Evolutionary conservation across 2,329 filamentous ascomycete genomes (phyloP).

Genomic region (Paecilomyces niveus): DNA sequence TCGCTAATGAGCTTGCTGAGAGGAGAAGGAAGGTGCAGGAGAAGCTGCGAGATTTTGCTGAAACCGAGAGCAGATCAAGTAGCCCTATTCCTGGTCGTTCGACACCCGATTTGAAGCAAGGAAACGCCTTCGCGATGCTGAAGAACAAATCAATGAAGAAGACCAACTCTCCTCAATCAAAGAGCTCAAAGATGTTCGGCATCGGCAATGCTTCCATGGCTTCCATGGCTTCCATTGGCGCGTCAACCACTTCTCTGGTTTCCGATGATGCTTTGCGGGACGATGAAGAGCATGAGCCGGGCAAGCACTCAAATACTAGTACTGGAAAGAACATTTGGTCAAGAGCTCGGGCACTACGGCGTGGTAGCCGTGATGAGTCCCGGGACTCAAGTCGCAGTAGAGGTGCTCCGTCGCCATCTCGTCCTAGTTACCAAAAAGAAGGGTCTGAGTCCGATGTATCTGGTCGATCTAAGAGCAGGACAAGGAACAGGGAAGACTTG

Average conservation of each 20-base stretch:
- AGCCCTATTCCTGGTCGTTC: constrained; percentile 34
- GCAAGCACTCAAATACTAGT: constrained; percentile 31
- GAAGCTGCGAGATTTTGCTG: constrained; percentile 37
- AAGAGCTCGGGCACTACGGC: constrained; percentile 17
- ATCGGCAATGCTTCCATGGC: constrained; percentile 19
- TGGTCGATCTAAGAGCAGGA: constrained; percentile 49
- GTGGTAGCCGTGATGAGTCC: constrained; percentile 26
- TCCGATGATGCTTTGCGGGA: constrained; percentile 21
- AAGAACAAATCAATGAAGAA: constrained; percentile 35
- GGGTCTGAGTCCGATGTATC: constrained; percentile 50
- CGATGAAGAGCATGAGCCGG: constrained; percentile 28
- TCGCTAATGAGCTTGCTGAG: constrained; percentile 43
- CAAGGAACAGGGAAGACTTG: constrained; percentile 46
- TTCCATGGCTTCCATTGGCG: too few species aligned
- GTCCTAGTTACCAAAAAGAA: constrained; percentile 37
- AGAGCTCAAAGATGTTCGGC: constrained; percentile 36
- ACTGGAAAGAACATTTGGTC: constrained; percentile 22
- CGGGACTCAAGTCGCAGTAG: constrained; percentile 29
- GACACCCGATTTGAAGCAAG: constrained; percentile 28
- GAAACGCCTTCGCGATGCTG: constrained; percentile 39
- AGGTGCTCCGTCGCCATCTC: constrained; percentile 30
- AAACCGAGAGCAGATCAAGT: constrained; percentile 35
- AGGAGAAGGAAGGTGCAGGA: constrained; percentile 42
- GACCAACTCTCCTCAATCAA: constrained; percentile 21
- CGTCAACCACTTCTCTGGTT: constrained; percentile 28